Conservation (phyloP, 306 rosid genomes). For the Dalbergia cultrata region DNA sequence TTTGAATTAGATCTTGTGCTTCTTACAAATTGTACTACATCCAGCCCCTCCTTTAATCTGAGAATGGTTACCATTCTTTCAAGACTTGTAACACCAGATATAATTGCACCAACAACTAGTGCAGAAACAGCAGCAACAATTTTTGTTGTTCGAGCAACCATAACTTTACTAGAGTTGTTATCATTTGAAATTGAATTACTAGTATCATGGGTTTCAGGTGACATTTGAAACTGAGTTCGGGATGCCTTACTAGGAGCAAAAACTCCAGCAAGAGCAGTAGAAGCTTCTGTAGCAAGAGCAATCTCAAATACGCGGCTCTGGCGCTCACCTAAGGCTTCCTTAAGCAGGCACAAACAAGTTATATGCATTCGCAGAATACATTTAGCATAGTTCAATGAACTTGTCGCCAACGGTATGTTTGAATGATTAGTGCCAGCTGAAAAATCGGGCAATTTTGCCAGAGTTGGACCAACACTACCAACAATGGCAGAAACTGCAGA, state of each 20-base stretch:
- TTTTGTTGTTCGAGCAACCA: conserved; percentile 70
- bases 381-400: conserved; percentile 66
- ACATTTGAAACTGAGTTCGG: conserved; percentile 80
- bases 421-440: conserved; percentile 63
- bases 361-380: conserved; percentile 79
- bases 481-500: conserved; percentile 94
- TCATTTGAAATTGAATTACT: conserved; percentile 63
- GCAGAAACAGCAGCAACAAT: conserved; percentile 90
- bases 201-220: conserved; percentile 79
- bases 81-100: conserved; percentile 85
- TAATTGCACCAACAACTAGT: conserved; percentile 81
- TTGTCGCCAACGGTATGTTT: conserved; percentile 58
- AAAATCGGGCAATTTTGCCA: conserved; percentile 75
- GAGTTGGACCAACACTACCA: conserved; percentile 68
- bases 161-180: conserved; percentile 58
- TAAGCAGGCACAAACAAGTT: conserved; percentile 86
- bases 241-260: conserved; percentile 86
- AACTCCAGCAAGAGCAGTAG: conserved; percentile 74
- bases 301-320: conserved; percentile 96
- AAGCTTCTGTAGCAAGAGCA: conserved; percentile 95
- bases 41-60: conserved; percentile 89
- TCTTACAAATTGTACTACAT: conserved; percentile 80
- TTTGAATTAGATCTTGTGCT: conserved; percentile 84
- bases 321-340: conserved; percentile 98
- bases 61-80: conserved; percentile 89